These are phyloP conservation scores for Tephrocybe sp. DNA, from an alignment of 768 basidiomycete genomes.

Conservation along the genomic window DNA sequence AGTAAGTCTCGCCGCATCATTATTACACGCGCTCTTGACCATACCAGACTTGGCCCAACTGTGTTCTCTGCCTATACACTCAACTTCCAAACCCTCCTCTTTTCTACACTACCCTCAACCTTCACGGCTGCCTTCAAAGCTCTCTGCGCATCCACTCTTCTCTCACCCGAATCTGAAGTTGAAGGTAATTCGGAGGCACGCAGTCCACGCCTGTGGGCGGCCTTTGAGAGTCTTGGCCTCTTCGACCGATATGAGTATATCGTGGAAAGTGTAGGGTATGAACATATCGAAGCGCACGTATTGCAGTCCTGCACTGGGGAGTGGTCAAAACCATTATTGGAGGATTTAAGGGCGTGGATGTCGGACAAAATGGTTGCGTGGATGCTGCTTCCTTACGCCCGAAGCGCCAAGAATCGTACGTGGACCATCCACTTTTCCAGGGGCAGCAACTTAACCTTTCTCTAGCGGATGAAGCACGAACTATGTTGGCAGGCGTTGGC, in stretches of 20 bases:
- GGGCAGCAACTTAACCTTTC: neutral
- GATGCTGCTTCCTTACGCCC: conserved; percentile 81
- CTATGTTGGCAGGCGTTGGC: conserved; percentile 74
- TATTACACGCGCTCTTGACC: conserved; percentile 5
- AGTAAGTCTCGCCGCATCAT: conserved; percentile 42
- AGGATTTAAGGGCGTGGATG: conserved; percentile 73
- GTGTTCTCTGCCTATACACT: conserved; percentile 63
- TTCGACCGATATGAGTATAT: conserved; percentile 83
- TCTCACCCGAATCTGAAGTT: conserved; percentile 28
- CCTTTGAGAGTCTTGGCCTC: conserved; percentile 71
- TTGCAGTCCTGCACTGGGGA: conserved; percentile 60
- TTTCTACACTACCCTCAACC: conserved; percentile 65
- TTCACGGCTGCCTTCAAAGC: conserved; percentile 71
- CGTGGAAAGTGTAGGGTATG: conserved; percentile 82
- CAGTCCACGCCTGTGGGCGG: conserved; percentile 44
- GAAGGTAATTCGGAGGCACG: conserved; percentile 20
- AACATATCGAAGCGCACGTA: conserved; percentile 79
- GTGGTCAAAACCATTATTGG: conserved; percentile 70
- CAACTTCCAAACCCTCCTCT: conserved; percentile 73
- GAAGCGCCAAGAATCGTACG: conserved; percentile 58
- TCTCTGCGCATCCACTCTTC: conserved; percentile 61
- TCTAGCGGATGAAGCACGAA: conserved; percentile 68
- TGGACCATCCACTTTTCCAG: conserved; percentile 10
- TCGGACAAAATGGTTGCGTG: conserved; percentile 76
- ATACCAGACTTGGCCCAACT: conserved; percentile 58